These are phyloP conservation scores for Penicillium sp. DNA, from an alignment of 2,329 filamentous ascomycete genomes.

Conservation along the genomic window DNA sequence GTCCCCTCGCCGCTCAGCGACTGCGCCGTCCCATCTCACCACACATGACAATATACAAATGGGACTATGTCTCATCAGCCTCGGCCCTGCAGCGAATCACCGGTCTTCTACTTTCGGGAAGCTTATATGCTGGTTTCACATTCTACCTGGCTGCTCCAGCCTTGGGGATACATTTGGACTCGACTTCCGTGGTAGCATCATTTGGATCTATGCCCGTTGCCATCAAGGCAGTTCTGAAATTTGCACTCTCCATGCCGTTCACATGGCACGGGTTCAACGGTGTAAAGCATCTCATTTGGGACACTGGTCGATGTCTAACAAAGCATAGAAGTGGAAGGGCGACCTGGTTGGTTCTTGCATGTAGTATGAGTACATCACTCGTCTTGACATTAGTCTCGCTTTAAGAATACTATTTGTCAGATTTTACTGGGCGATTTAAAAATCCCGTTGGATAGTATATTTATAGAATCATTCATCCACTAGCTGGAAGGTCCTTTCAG, in stretches of 20 bases:
- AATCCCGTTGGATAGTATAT: not conserved
- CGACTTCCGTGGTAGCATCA: constrained; percentile 60
- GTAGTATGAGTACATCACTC: constrained; percentile 13
- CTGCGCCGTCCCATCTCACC: constrained; percentile 77
- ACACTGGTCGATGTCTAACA: constrained; percentile 52
- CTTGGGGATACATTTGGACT: constrained; percentile 68
- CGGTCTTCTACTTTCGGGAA: constrained; percentile 68
- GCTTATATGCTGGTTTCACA: constrained; percentile 74
- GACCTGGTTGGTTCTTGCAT: constrained; percentile 22
- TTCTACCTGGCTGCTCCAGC: constrained; percentile 77
- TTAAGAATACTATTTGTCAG: not conserved
- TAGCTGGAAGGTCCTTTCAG: constrained; percentile 4
- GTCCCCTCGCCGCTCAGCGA: constrained; percentile 72
- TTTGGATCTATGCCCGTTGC: constrained; percentile 62
- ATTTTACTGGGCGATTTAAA: too few species aligned
- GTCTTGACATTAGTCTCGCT: constrained; percentile 3
- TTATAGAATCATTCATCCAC: not conserved
- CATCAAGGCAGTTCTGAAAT: constrained; percentile 61
- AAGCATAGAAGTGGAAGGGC: constrained; percentile 13
- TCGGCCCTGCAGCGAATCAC: constrained; percentile 79
- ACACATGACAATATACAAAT: constrained; percentile 80
- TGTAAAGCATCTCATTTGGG: constrained; percentile 68
- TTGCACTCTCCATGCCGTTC: constrained; percentile 62
- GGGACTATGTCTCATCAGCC: constrained; percentile 76
- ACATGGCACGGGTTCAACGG: constrained; percentile 68